Evolutionary conservation across 2,329 filamentous ascomycete species (phyloP).

Genomic region (Fusarium decemcellulare): DNA sequence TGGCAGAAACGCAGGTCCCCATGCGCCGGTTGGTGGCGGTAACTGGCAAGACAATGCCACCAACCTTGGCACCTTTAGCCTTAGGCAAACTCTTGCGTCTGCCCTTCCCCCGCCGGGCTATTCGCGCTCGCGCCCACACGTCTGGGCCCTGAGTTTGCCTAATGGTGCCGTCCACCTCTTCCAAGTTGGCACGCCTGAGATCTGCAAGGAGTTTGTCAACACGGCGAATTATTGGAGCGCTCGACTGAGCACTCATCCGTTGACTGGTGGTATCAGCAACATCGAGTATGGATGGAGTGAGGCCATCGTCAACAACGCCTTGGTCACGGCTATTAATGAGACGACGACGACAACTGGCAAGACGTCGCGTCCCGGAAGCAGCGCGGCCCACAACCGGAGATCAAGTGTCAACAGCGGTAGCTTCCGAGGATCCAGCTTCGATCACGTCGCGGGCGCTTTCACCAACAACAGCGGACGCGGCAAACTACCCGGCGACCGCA

Average conservation of each 20-base stretch:
- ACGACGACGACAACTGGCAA: conserved; percentile 52
- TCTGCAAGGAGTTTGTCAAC: conserved; percentile 92
- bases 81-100: conserved; percentile 93
- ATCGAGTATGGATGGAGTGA: conserved; percentile 99
- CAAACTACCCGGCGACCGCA: conserved; percentile 86
- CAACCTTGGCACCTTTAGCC: conserved; percentile 86
- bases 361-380: conserved; percentile 66
- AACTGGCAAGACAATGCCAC: conserved; percentile 99
- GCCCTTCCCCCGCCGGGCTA: conserved; percentile 92
- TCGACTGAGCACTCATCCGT: conserved; percentile 90
- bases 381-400: conserved; percentile 57
- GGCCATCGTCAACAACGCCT: conserved; percentile 76
- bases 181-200: conserved; percentile 95
- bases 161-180: conserved; percentile 98
- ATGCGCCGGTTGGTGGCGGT: conserved; percentile 86
- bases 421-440: conserved; percentile 71
- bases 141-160: conserved; percentile 93
- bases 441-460: conserved; percentile 68
- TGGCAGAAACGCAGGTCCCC: conserved; percentile 63
- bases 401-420: conserved; percentile 66
- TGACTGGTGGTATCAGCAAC: conserved; percentile 94
- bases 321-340: conserved; percentile 68
- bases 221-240: conserved; percentile 99
- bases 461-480: conserved; percentile 64
- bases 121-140: conserved; percentile 89